Base-by-base conservation (phyloP, 768 basidiomycete genomes). In the Suillus americanus region DNA sequence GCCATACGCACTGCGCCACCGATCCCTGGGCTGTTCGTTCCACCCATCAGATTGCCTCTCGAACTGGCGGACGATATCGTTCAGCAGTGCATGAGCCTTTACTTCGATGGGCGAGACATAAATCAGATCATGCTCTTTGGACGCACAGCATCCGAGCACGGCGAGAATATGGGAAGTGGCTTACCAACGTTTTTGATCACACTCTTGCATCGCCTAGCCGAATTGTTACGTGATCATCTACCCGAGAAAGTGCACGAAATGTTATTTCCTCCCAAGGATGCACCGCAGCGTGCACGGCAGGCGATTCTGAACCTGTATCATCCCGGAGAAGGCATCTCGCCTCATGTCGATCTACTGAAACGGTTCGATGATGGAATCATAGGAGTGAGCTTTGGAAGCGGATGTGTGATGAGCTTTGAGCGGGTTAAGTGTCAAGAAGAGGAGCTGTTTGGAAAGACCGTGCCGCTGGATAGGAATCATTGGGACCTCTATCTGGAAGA, bases 51-150 rank as follows among this genome's bases (percentile, higher is more conserved):
- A 9, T 72, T 93, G 9, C 80, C 89, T 4, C 65, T 72, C 23
- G 83, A 83, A 45, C 74, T 90, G 12, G 85, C 86, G 4, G 77
- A 85, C 25, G 72, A 79, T 0, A 77, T 88, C 38, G 71, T 80
- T 59, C 71, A 74, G 13, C 84, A 84, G 60, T 90, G 89, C 74
- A 80, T 86, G 74, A 70, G 75, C 2, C 81, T 80, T 10, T 91
- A 89, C 73, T 91, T 90, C 70, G 71, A 69, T 12, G 72, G 72
- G 13, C 77, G 75, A 30, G 67, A 77, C 50, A 79, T 85, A 55
- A 92, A 97, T 71, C 94, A 96, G 75, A 84, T 90, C 61, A 95
- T 96, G 94, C 82, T 97, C 20, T 97, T 97, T 71, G 87, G 87
- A 51, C 84, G 88, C 45, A 69, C 67, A 46, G 23, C 59, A 61